phyloP scores from a whole-genome alignment of 2,329 filamentous ascomycete genomes.

The Chaetomiaceae sp. region DNA sequence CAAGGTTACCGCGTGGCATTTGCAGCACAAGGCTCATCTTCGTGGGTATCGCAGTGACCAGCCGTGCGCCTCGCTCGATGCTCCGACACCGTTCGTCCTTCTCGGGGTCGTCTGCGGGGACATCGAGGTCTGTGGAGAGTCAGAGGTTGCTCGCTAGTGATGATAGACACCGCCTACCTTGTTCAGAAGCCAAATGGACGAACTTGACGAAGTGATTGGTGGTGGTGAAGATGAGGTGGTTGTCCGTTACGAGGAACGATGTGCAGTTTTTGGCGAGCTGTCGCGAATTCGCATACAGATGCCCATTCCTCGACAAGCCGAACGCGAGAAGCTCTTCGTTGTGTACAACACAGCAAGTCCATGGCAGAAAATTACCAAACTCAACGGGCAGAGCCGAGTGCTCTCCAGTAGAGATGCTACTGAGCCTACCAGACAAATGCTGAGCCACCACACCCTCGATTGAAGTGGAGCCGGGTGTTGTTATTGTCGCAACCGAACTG shows the following conservation, averaged over 20 bases:
- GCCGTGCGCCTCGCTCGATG: constrained; percentile 80
- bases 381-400: constrained; percentile 35
- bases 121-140: constrained; percentile 63
- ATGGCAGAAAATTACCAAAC: constrained; percentile 48
- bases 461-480: constrained; percentile 15
- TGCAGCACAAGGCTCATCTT: constrained; percentile 83
- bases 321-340: constrained; percentile 43
- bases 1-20: constrained; percentile 92
- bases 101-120: constrained; percentile 85
- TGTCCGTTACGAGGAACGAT: constrained; percentile 76
- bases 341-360: constrained; percentile 46
- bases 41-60: constrained; percentile 86
- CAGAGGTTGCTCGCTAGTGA: constrained; percentile 17
- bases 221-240: constrained; percentile 88
- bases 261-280: constrained; percentile 82
- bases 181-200: constrained; percentile 67
- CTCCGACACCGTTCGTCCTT: constrained; percentile 87
- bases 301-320: constrained; percentile 70
- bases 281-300: constrained; percentile 71
- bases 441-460: constrained; percentile 40
- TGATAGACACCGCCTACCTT: constrained; percentile 47
- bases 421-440: constrained; percentile 43
- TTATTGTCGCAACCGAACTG: constrained; percentile 19
- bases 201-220: constrained; percentile 92
- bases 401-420: constrained; percentile 34